Base-by-base conservation (phyloP, 257 asterid species). In the Salvia rosmarinus region DNA sequence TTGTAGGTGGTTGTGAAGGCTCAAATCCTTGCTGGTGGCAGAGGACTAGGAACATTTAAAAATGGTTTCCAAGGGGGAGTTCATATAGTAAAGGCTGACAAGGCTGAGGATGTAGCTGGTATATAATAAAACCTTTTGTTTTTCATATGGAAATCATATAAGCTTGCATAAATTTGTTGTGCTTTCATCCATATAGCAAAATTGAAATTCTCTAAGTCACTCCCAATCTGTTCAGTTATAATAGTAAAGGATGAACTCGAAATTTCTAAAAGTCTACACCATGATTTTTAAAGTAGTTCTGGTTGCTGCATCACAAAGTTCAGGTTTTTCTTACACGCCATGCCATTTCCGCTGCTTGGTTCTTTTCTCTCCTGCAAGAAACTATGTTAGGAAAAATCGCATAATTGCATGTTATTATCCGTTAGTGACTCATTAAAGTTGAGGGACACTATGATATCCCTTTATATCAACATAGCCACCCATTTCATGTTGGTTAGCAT, bases 61-160 rank as follows among this genome's bases (percentile, higher is more conserved):
- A 94, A 87, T 80, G 99, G 97, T 61, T 81, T 94, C 37, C 82
- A 91, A 75, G 96, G 96, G 44, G 97, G 99, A 75, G 99, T 94
- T 72, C 97, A 91, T 82, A 91, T 94, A 60, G 95, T 88, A 51
- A 87, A 89, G 85, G 56, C 84, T 35, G 96, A 89, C 21, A 88
- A 91, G 81, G 97, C 85, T 75, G 96, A 82, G 84, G 87, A 88
- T 21, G 80, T 83, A 72, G 97, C 99, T 72, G 96, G 99, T 91
- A 88, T 10, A 77, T 64, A 6, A 23, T 8, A 39, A 35, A 10
- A 30, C 39, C 2, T 70, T 28, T 71, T 44, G 16, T 32, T 1
- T 19, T 71, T 47, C 51, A 11, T 20, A 30, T 43, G 54, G 35
- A 63, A 57, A 23, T 75, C 59, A 12, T 30, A 49, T 67, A 64